Conservation (phyloP, 495 filamentous ascomycete genomes). For the Aspergillus bertholletiae region DNA sequence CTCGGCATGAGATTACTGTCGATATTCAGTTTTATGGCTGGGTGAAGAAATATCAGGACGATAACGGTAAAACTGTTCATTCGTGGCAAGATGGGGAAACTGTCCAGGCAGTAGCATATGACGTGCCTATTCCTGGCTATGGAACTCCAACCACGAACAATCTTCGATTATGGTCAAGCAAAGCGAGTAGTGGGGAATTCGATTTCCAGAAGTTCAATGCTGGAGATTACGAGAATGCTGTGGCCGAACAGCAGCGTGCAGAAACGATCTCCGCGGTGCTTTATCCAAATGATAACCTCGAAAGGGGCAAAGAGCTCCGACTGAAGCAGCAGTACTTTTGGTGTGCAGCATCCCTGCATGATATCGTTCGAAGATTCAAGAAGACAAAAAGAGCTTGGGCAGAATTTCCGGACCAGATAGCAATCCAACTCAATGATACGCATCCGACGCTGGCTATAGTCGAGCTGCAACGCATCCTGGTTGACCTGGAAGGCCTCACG, state of each 20-base stretch:
- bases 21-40: slow-evolving; percentile 94
- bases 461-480: slow-evolving; percentile 86
- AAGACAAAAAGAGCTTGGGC: slow-evolving; percentile 89
- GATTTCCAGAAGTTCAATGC: slow-evolving; percentile 99
- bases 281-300: slow-evolving; percentile 96
- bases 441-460: slow-evolving; percentile 96
- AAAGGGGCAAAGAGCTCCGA: slow-evolving; percentile 93
- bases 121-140: slow-evolving; percentile 92
- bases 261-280: slow-evolving; percentile 98
- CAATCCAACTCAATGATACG: slow-evolving; percentile 97
- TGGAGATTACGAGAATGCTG: slow-evolving; percentile 95
- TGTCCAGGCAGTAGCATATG: slow-evolving; percentile 90
- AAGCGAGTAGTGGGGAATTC: slow-evolving; percentile 94
- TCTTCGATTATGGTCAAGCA: slow-evolving; percentile 92
- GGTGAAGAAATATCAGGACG: slow-evolving; percentile 69
- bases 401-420: slow-evolving; percentile 90
- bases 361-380: slow-evolving; percentile 97
- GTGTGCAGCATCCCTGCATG: slow-evolving; percentile 93
- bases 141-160: slow-evolving; percentile 92
- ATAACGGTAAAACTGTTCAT: slow-evolving; percentile 65
- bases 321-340: slow-evolving; percentile 99
- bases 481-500: slow-evolving; percentile 84
- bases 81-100: slow-evolving; percentile 91
- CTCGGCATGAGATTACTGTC: slow-evolving; percentile 88
- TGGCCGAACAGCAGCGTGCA: slow-evolving; percentile 90